Base-by-base conservation (phyloP, 495 filamentous ascomycete genomes). In the Penicillium cataractarum region DNA sequence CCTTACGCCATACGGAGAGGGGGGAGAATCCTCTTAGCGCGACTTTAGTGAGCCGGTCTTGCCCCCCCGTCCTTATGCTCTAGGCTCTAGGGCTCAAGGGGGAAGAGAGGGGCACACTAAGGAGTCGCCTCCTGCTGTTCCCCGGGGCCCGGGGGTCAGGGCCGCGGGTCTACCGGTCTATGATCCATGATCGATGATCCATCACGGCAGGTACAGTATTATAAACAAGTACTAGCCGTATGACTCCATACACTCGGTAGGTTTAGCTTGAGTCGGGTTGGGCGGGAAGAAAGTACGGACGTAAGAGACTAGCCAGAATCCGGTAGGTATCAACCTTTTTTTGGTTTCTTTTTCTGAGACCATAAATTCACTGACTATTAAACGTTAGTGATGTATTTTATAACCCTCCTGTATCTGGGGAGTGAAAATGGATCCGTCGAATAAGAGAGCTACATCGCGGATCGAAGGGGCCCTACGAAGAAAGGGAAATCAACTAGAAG, bases 131-230 rank as follows among this genome's bases (percentile, higher is more conserved):
- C 65, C 55, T 61, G 65, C 64, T 72, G 66, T 78, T 78, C 76
- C 76, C 76, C 76, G 76, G 73, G 68, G 72, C 74, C 73, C 73
- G 68, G 73, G 60, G 63, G 62, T 72, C 65, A 74, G 69, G 73
- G 63, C 63, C 65, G 68, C 69, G 74, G 74, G 68, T 74, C 71
- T 67, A 70, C 64, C 63, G 64, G 62, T 64, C 66, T 65, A 65
- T 46, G 21, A 22, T 44, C 40, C n/a, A 22, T 21, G 19, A 46
- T 24, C 42, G 6, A 62, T 68, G 68, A 52, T 66, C 65, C 66
- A 68, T 66, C 29, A 50, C 13, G 46, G 24, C 12, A 50, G 26
- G 46, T 50, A 50, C 46, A 29, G 46, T 50, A 50, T 50, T 29
- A 50, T 46, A 46, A 46, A 22, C 42, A 29, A 29, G 22, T 50